Percentiles rank a stretch among this genome's conserved stretches.
These are phyloP conservation scores for Rhynchospora tenuis DNA, from an alignment of 176 grass and related monocot species.

Conservation along the genomic window DNA sequence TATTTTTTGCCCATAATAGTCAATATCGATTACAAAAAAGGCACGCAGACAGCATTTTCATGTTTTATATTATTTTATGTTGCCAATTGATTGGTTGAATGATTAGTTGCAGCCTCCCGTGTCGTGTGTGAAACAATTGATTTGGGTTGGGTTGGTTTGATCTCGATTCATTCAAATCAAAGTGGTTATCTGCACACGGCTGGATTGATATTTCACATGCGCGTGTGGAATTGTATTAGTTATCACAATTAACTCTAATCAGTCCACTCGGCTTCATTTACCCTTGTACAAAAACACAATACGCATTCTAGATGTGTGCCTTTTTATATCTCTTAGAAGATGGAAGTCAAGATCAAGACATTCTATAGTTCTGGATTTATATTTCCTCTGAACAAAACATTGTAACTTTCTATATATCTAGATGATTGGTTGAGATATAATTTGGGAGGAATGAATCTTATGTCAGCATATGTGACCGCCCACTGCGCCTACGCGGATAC, in stretches of 20 bases:
- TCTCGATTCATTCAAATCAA: too few relatives aligned
- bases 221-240: not conserved
- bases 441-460: too few relatives aligned
- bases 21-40: not conserved
- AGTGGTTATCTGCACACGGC: too few relatives aligned
- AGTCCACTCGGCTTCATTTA: constrained; percentile 13
- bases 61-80: not conserved
- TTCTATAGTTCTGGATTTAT: too few relatives aligned
- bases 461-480: not conserved
- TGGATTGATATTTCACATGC: not conserved
- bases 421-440: too few relatives aligned
- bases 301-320: not conserved
- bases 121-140: not conserved
- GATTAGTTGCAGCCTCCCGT: not conserved
- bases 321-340: not conserved
- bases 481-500: not conserved
- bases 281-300: not conserved
- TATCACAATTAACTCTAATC: not conserved
- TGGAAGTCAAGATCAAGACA: not conserved
- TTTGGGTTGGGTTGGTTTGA: not conserved
- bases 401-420: too few relatives aligned
- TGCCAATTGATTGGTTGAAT: not conserved
- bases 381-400: too few relatives aligned
- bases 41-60: not conserved
- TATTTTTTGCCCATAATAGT: too few relatives aligned